Evolutionary conservation across 176 grass and related monocot genomes (phyloP).

Genomic region (Oryza rufipogon): DNA sequence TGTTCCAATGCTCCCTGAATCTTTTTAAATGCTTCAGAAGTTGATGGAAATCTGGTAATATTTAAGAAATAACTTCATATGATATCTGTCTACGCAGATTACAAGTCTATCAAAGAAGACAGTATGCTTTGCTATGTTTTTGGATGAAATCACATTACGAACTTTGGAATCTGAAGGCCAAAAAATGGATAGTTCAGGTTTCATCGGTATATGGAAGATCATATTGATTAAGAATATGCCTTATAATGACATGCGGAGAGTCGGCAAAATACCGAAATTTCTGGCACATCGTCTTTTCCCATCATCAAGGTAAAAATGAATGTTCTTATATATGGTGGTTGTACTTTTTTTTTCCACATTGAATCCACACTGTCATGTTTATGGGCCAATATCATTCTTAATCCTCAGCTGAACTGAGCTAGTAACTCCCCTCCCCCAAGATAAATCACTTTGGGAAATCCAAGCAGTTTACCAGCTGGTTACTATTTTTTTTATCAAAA

Average conservation of each 20-base stretch:
- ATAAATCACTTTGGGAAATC: not conserved
- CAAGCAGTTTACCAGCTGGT: not conserved
- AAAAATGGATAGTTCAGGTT: conserved; percentile 70
- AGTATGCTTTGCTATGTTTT: conserved; percentile 99
- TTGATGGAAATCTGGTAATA: not conserved
- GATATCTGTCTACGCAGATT: conserved; percentile 60
- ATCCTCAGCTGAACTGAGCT: not conserved
- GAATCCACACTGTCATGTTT: not conserved
- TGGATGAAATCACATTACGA: conserved; percentile 89
- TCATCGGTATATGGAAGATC: conserved; percentile 95
- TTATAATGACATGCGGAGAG: conserved; percentile 90
- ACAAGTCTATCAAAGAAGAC: conserved; percentile 95
- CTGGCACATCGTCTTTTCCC: conserved; percentile 93
- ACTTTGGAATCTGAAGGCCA: conserved; percentile 92
- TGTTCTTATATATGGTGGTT: not conserved
- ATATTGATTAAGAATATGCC: conserved; percentile 94
- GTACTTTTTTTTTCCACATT: not conserved
- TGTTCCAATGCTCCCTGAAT: not conserved
- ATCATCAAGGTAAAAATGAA: conserved; percentile 72
- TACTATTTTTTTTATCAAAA: not conserved
- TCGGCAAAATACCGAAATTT: conserved; percentile 98
- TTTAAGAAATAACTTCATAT: conserved; percentile 32
- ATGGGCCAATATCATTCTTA: not conserved
- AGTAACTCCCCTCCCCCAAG: not conserved
- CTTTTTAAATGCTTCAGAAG: conserved; percentile 26